Evolutionary conservation across 805 yeast genomes (phyloP).

Genomic region (Nakazawaea molendinolei): DNA sequence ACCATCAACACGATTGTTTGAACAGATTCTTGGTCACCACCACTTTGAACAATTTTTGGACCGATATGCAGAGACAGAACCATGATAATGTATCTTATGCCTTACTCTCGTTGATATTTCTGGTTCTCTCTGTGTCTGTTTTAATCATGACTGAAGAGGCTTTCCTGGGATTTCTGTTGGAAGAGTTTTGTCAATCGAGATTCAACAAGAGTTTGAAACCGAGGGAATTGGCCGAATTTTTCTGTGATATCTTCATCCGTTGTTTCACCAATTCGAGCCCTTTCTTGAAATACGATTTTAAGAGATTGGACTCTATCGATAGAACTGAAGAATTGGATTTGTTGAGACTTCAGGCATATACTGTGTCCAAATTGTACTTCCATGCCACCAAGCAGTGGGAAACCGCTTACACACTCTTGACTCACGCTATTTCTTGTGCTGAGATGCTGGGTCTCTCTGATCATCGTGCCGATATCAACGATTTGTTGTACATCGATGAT

Average conservation of each 20-base stretch:
- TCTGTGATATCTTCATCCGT: background rate
- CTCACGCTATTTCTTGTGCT: background rate
- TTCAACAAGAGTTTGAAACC: background rate
- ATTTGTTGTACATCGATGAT: background rate
- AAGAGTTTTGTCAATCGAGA: background rate
- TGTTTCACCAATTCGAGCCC: background rate
- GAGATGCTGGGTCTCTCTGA: background rate
- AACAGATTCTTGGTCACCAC: slow-evolving; percentile 5
- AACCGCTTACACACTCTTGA: background rate
- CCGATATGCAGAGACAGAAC: background rate
- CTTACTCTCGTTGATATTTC: slow-evolving; percentile 3
- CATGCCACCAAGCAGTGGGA: slow-evolving; percentile 1
- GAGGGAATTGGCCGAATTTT: slow-evolving; percentile 1
- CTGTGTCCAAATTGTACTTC: background rate
- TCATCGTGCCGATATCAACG: background rate
- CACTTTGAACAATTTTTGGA: slow-evolving; percentile 2
- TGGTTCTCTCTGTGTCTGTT: slow-evolving; percentile 1
- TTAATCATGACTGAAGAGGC: background rate
- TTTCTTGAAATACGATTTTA: background rate
- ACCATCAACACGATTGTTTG: slow-evolving; percentile 4
- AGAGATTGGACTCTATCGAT: background rate
- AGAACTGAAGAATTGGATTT: background rate
- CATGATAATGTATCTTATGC: slow-evolving; percentile 6
- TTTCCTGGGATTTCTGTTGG: background rate
- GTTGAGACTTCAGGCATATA: background rate